Conservation (phyloP, 805 yeast species). For the Ogataea neopini region DNA sequence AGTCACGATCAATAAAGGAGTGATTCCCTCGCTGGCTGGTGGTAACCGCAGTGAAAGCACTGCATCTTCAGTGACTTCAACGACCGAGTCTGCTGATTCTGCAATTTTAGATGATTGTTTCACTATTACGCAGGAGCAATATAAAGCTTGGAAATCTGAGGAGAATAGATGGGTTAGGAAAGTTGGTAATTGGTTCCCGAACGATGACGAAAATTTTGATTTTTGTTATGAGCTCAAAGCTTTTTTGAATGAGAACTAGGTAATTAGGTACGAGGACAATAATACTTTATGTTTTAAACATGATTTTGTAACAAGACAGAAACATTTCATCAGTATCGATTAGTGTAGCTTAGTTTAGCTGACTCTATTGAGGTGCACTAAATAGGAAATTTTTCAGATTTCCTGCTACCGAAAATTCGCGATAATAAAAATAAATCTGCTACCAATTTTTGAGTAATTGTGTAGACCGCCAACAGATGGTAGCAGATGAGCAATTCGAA, state of each 20-base stretch:
- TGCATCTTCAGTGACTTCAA: background rate
- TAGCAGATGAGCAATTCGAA: no score
- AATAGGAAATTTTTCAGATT: constrained; percentile 15
- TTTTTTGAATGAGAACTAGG: constrained; percentile 29
- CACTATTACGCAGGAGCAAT: constrained; percentile 28
- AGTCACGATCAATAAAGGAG: background rate
- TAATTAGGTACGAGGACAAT: constrained; percentile 30
- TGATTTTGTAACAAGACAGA: background rate
- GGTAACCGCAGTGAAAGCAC: background rate
- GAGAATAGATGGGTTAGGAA: constrained; percentile 38
- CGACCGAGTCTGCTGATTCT: background rate
- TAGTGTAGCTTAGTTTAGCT: no score
- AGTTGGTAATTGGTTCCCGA: constrained; percentile 39
- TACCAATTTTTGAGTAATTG: background rate
- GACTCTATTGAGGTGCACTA: constrained; percentile 15
- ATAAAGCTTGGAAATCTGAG: constrained; percentile 33
- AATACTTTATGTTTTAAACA: background rate
- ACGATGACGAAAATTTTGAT: constrained; percentile 26
- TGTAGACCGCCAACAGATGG: no score
- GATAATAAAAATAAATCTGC: background rate
- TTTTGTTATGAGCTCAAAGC: constrained; percentile 35
- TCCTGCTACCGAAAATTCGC: constrained; percentile 8
- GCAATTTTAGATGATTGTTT: constrained; percentile 20
- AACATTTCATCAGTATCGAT: background rate
- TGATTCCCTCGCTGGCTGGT: background rate